Evolutionary conservation across 1,284 basidiomycete species (phyloP).

Genomic region (Trichosporon sp.): DNA sequence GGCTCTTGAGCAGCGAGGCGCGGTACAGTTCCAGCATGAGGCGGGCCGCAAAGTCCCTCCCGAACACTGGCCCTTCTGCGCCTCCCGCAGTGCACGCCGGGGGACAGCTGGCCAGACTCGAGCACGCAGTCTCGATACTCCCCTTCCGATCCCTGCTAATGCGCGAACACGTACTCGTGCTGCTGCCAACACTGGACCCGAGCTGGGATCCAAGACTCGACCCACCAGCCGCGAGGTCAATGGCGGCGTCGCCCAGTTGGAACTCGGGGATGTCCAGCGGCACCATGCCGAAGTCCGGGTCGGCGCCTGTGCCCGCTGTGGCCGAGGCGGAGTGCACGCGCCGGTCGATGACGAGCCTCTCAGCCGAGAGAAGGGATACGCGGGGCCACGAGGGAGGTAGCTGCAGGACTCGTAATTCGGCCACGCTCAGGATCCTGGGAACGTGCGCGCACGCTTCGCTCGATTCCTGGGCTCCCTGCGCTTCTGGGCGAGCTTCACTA

Average conservation of each 20-base stretch:
- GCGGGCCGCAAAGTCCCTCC: background rate
- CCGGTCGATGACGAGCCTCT: constrained; percentile 5
- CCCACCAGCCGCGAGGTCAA: background rate
- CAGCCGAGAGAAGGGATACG: background rate
- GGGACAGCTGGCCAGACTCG: background rate
- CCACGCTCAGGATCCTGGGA: background rate
- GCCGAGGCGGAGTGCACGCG: background rate
- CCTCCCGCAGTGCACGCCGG: too few relatives aligned
- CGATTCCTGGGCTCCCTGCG: background rate
- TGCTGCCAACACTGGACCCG: background rate
- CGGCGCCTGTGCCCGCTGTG: background rate
- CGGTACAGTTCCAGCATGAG: constrained; percentile 1
- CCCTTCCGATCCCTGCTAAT: background rate
- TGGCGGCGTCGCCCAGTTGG: background rate
- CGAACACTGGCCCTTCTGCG: background rate
- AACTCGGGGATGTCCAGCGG: constrained; percentile 6
- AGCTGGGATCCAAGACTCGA: background rate
- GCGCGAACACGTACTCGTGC: background rate
- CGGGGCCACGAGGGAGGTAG: background rate
- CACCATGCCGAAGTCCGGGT: background rate
- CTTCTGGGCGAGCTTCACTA: background rate
- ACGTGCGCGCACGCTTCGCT: background rate
- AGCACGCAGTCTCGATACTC: constrained; percentile 1
- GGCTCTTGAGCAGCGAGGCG: constrained; percentile 10
- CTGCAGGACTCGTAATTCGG: background rate